Evolutionary conservation across 306 rosid genomes (phyloP), one percentile per base, ranked within the genome.

Genomic region (Vigna hirtella): DNA sequence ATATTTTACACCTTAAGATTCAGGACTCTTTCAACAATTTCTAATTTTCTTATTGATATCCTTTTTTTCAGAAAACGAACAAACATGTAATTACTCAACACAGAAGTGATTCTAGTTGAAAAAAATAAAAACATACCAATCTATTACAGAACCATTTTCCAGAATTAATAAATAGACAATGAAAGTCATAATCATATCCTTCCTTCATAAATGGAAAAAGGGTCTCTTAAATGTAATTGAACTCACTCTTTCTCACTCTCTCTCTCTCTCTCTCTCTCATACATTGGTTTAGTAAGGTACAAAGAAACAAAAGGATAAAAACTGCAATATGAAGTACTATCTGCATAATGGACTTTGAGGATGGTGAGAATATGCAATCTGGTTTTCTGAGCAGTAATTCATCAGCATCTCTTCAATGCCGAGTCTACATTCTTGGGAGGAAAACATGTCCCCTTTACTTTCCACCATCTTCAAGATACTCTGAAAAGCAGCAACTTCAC

Each of bases 341-440:
- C 92, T 90, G 88, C 96, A 93, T 89, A 89, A 78, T 49, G 97
- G 93, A 81, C 90, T 93, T 28, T 86, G 96, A 56, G 92, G 90
- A 24, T 89, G 92, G 81, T 86, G 91, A 81, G 89, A 84, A 82
- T 81, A 74, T 77, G 84, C 63, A 56, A 81, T 71, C 57, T 78
- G 90, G 78, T 72, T 77, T 26, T 87, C 93, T 26, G 86, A 86
- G 79, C 92, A 83, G 45, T 24, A 76, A 1, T 83, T 83, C 79
- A 75, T 52, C 47, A 38, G 9, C 50, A 65, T 74, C 32, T 88
- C 91, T 57, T 84, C 89, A 11, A 63, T 84, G 13, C 74, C 76
- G 22, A 82, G 67, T 38, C 78, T 83, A 48, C 87, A 77, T 9
- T 85, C 90, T 55, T 80, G 85, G 43, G 81, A 53, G 48, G 81